Evolutionary conservation across 1,284 basidiomycete genomes (phyloP), one percentile per base, ranked within the genome.

Genomic region (Trametes pubescens): DNA sequence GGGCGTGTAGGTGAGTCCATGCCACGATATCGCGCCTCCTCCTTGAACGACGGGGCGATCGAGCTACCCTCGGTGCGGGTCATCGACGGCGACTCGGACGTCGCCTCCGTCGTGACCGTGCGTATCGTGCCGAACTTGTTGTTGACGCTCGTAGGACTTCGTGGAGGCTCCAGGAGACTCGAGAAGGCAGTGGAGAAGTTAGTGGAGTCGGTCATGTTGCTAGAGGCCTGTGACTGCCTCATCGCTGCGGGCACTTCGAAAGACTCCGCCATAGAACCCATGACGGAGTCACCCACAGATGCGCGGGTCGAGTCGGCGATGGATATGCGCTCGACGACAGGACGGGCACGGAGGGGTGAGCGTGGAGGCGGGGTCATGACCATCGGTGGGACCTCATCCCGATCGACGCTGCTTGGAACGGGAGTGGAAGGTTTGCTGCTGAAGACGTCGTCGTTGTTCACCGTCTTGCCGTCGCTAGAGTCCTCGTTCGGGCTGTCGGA

Each of bases 91-190:
- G 80, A 77, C 70, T 90, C 82, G 51, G 79, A 81, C 21, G 91
- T 93, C 65, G 88, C 81, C 67, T 92, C 91, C 38, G 92, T 93
- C 38, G 88, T 92, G 65, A 88, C 79, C 29, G 91, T 93, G 68
- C 90, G 83, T 67, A 93, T 86, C n/a, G 91, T 93, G 40, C 88
- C 90, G 74, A 86, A 93, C 74, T 86, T 87, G 74, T 84, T 86
- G 66, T 79, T 80, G 70, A 77, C 80, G 11, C 38, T 56, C 61
- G 47, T 29, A 3, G 76, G 80, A 47, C 75, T 80, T 44, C 81
- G 77, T 47, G 79, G 78, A 51, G 80, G 75, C 68, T 90, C 88
- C 60, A 91, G 77, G 61, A 92, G 76, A 67, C 88, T 91, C 60
- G 90, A 91, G 72, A 85, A 82, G 38, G 80, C 79, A 2, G 88